Evolutionary conservation across 352 stramenopile genomes (phyloP), one percentile per base, ranked within the genome.

Genomic region (Phytopythium ostracodes): DNA sequence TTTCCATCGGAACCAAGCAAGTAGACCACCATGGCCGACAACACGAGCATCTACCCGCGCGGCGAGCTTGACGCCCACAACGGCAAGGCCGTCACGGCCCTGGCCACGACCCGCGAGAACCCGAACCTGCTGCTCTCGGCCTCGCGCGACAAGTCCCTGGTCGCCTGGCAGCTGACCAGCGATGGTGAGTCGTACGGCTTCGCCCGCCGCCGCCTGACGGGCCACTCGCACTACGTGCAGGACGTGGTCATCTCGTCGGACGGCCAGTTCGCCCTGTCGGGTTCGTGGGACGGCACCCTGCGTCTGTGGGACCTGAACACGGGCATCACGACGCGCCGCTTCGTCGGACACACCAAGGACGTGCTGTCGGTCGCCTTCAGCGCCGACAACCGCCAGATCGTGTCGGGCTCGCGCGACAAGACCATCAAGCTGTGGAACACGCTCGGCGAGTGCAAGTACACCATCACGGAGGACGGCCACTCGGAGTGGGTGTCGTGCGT

Each of bases 401-500:
- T 99, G 40, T 99, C 95, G 56, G 97, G 94, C 67, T 99, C 96
- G 65, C 96, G 98, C 69, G 98, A 99, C 87, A 98, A 98, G 85
- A 98, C 96, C 59, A 98, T 99, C 81, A 99, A 99, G 91, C 84
- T 99, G 43, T 99, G 98, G 98, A 99, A 99, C 91, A 99, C 98
- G 24, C 81, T 99, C 55, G 97, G 96, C 66, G 96, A 99, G 77
- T 99, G 96, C 92, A 99, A 99, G 87, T 99, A 98, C 90, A 99
- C 96, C 35, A 99, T 99, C 79, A 94, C 79, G 17, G 92, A 98
- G 62, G 96, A 99, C 67, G 97, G 97, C 67, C 98, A 99, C 91
- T 98, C 96, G 43, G 98, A 99, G 84, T 99, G 98, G 98, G 98
- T 99, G 56, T 99, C 96, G 63, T 99, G 98, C 78, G 98, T 99